Evolutionary conservation across 2,329 filamentous ascomycete species (phyloP), one percentile per base, ranked within the genome.

Genomic region (Plenodomus tracheiphilus): DNA sequence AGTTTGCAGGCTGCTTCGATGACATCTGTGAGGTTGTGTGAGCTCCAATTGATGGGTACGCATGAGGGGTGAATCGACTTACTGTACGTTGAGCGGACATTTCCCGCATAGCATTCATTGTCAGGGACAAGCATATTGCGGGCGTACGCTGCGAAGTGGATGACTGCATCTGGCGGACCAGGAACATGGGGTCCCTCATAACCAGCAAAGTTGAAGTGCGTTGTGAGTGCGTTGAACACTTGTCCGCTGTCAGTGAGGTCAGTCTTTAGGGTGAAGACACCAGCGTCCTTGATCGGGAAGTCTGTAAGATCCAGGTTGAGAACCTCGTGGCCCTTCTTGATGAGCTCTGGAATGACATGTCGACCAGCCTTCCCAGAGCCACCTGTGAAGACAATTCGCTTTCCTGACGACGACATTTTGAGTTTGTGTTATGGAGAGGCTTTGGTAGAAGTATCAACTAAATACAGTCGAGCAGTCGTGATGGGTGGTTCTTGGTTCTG

Each of bases 1-100:
- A 86, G 72, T 53, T 85, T 85, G 61, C 77, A 83, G 0, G 83
- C 82, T 0, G 82, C 81, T 67, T 86, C 84, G 53, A 86, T 78
- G 19, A 86, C 77, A 58, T 86, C 28, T 32, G 13, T n/a, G 28
- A 32, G 13, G 11, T 15, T 10, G 4, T 4, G 4, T 32, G 4
- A 32, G 28, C 28, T 8, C 6, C 6, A 11, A 11, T 32, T 10
- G 22, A 25, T 10, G 8, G 11, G 13, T n/a, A n/a, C n/a, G 28
- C 15, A 10, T 32, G 13, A 11, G 15, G 11, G 7, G 9, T 32
- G 8, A 32, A 10, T 5, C 28, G 7, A 7, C 28, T 32, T 11
- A 32, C 28, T 86, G 68, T 85, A 85, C 0, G 80, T 83, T 9
- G 77, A 75, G 0, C 74, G 71, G 0, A 80, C 76, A 58, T 86